These are phyloP conservation scores for Hirsutella rhossiliensis DNA, from an alignment of 2,329 filamentous ascomycete species.

Conservation along the genomic window DNA sequence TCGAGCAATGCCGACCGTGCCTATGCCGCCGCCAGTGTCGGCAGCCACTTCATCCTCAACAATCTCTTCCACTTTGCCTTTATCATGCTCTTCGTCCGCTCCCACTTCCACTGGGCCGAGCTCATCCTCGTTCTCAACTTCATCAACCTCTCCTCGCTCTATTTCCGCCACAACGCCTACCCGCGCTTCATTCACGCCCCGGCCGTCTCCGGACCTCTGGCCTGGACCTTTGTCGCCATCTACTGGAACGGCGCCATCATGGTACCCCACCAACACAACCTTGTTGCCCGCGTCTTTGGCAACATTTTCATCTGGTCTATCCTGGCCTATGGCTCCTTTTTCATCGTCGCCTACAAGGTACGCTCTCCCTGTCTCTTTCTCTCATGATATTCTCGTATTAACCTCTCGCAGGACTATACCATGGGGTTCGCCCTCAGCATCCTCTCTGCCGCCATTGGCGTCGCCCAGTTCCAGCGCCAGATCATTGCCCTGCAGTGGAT, in stretches of 20 bases:
- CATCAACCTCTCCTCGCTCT: conserved; percentile 64
- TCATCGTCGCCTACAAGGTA: conserved; percentile 62
- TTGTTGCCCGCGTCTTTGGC: conserved; percentile 66
- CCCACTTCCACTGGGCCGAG: conserved; percentile 64
- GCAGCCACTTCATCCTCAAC: conserved; percentile 73
- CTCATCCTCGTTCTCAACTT: conserved; percentile 70
- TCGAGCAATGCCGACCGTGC: conserved; percentile 50
- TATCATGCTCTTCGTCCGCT: conserved; percentile 70
- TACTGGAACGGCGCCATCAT: conserved; percentile 85
- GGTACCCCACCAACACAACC: conserved; percentile 51
- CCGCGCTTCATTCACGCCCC: conserved; percentile 66
- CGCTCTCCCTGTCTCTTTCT: conserved; percentile 4
- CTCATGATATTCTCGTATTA: conserved; percentile 2
- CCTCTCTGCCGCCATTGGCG: conserved; percentile 60
- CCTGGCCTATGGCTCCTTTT: conserved; percentile 63
- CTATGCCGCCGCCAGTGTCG: conserved; percentile 62
- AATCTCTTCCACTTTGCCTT: conserved; percentile 76
- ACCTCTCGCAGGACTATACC: conserved; percentile 46
- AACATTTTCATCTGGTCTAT: conserved; percentile 86
- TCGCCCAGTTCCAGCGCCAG: conserved; percentile 63
- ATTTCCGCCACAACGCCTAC: conserved; percentile 66
- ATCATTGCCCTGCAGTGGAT: conserved; percentile 81
- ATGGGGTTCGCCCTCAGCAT: conserved; percentile 71
- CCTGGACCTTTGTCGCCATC: conserved; percentile 73
- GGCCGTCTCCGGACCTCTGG: conserved; percentile 64